phyloP scores from a whole-genome alignment of 352 stramenopile genomes.

The Globisporangium megalacanthum region DNA sequence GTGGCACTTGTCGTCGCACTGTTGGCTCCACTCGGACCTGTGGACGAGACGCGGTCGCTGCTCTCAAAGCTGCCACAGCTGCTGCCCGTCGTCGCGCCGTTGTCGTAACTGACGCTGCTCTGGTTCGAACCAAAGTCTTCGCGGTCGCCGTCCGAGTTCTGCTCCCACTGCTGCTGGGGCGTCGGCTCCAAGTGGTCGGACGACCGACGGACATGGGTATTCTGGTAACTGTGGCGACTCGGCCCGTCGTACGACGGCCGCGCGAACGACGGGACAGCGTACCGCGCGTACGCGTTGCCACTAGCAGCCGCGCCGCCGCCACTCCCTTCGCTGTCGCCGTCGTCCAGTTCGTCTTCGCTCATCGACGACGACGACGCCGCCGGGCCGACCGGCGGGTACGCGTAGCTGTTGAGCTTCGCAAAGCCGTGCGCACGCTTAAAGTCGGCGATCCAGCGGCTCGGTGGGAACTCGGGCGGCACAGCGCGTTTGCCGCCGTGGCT shows the following conservation, averaged over 20 bases:
- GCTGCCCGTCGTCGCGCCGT: slow-evolving; percentile 16
- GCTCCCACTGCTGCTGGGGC: slow-evolving; percentile 1
- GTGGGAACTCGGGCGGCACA: slow-evolving; percentile 41
- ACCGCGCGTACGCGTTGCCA: slow-evolving; percentile 12
- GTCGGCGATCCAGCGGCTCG: slow-evolving; percentile 36
- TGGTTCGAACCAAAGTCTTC: slow-evolving; percentile 12
- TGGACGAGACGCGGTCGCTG: background rate
- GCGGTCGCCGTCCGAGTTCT: slow-evolving; percentile 13
- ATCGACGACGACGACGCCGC: background rate
- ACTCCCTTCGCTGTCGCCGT: slow-evolving; percentile 23
- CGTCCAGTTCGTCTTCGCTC: slow-evolving; percentile 18
- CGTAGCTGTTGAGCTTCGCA: slow-evolving; percentile 22
- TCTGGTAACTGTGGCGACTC: slow-evolving; percentile 1
- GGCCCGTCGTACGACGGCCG: background rate
- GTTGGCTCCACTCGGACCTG: no score
- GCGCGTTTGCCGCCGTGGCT: slow-evolving; percentile 24
- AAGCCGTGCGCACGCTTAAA: slow-evolving; percentile 53
- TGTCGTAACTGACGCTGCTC: slow-evolving; percentile 17
- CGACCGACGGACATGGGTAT: slow-evolving; percentile 2
- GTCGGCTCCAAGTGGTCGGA: slow-evolving; percentile 1
- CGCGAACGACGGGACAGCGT: slow-evolving; percentile 12
- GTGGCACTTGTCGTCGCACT: background rate
- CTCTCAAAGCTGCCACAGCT: slow-evolving; percentile 16
- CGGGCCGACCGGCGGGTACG: slow-evolving; percentile 14
- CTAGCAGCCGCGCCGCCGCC: slow-evolving; percentile 8